phyloP scores from a whole-genome alignment of 2,329 filamentous ascomycete genomes.

The Botrytis byssoidea region DNA sequence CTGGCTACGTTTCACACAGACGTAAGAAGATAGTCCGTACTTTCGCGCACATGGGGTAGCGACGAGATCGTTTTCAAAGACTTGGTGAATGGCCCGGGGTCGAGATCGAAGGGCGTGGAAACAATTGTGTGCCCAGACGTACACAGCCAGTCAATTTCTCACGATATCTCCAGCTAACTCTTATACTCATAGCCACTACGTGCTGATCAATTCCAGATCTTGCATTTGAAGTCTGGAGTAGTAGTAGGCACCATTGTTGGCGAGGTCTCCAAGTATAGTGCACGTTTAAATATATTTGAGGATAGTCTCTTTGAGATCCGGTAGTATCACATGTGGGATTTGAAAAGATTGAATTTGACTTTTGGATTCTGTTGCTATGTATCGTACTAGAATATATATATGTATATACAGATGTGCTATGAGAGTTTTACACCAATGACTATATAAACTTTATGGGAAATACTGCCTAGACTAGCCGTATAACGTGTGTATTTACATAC shows the following conservation, averaged over 20 bases:
- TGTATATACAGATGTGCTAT: background rate
- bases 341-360: background rate
- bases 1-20: background rate
- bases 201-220: no score
- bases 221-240: no score
- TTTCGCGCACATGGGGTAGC: constrained; percentile 34
- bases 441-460: background rate
- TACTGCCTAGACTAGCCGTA: background rate
- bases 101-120: no score
- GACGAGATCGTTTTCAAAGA: constrained; percentile 28
- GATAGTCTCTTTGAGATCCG: background rate
- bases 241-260: no score
- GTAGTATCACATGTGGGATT: background rate
- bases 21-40: constrained; percentile 33
- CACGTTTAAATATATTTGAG: background rate
- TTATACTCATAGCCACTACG: no score
- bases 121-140: no score
- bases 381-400: background rate
- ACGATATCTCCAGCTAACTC: no score
- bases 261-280: no score
- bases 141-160: no score
- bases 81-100: constrained; percentile 15
- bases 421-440: background rate
- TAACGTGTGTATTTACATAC: background rate
- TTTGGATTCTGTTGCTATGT: background rate